Percentiles rank a stretch among this genome's conserved stretches.
Conservation (phyloP, 1,284 basidiomycete species). For the Takashimella koratensis region DNA sequence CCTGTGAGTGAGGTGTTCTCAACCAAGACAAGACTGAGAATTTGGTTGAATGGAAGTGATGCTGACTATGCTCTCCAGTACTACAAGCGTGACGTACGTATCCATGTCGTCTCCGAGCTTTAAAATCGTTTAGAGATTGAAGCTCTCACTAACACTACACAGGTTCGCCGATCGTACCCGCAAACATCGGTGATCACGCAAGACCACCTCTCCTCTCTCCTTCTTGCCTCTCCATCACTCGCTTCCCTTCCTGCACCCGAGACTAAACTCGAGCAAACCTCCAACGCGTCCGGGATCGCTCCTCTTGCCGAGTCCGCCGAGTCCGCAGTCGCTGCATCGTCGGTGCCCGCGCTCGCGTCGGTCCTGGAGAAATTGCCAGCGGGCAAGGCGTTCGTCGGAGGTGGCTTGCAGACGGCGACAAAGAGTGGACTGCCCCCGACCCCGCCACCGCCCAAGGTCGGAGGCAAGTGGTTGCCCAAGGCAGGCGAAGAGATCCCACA, state of each 20-base stretch:
- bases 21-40: slow-evolving; percentile 5
- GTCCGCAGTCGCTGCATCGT: slow-evolving; percentile 53
- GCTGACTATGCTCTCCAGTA: slow-evolving; percentile 52
- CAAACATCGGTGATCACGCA: slow-evolving; percentile 80
- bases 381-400: slow-evolving; percentile 56
- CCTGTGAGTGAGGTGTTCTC: slow-evolving; percentile 17
- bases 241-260: slow-evolving; percentile 67
- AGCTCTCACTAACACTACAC: too few relatives aligned
- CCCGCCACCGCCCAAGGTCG: slow-evolving; percentile 54
- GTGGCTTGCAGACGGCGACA: slow-evolving; percentile 57
- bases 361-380: slow-evolving; percentile 66
- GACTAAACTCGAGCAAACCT: slow-evolving; percentile 48
- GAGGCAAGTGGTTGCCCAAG: slow-evolving; percentile 65
- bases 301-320: slow-evolving; percentile 54
- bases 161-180: slow-evolving; percentile 74
- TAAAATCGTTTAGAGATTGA: too few relatives aligned
- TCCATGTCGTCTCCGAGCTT: too few relatives aligned
- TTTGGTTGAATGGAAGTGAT: slow-evolving; percentile 5
- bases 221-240: slow-evolving; percentile 79
- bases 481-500: slow-evolving; percentile 68
- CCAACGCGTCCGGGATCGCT: slow-evolving; percentile 25
- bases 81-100: slow-evolving; percentile 81
- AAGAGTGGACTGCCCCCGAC: slow-evolving; percentile 65
- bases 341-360: slow-evolving; percentile 51
- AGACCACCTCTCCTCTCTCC: slow-evolving; percentile 69